These are phyloP conservation scores for Fusarium bactridioides DNA, from an alignment of 2,329 filamentous ascomycete species.

Conservation along the genomic window DNA sequence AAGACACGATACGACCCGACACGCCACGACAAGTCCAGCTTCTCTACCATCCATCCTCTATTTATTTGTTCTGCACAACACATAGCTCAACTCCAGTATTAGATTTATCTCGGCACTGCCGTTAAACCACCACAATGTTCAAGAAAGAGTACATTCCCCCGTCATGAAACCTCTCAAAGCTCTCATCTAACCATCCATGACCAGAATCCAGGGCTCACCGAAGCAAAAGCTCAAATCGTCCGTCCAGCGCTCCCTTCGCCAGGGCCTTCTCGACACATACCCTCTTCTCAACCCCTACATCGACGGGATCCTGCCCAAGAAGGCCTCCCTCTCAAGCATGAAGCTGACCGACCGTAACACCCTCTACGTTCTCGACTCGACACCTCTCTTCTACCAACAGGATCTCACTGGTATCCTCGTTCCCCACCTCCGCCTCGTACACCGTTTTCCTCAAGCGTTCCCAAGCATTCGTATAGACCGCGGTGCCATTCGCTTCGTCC, in stretches of 20 bases:
- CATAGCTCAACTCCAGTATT: not conserved
- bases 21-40: not conserved
- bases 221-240: slow-evolving; percentile 99
- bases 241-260: slow-evolving; percentile 85
- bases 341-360: slow-evolving; percentile 92
- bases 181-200: slow-evolving; percentile 30
- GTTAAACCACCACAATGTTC: slow-evolving; percentile 71
- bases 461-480: slow-evolving; percentile 89
- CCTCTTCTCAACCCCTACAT: slow-evolving; percentile 87
- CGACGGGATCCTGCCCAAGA: slow-evolving; percentile 95
- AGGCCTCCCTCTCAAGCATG: slow-evolving; percentile 86
- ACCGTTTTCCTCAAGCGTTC: slow-evolving; percentile 87
- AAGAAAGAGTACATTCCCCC: slow-evolving; percentile 80
- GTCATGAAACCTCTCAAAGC: not conserved
- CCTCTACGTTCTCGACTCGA: slow-evolving; percentile 82
- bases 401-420: slow-evolving; percentile 76
- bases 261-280: slow-evolving; percentile 83
- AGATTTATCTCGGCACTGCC: not conserved
- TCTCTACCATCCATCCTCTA: not conserved
- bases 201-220: slow-evolving; percentile 71
- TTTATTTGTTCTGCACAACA: not conserved
- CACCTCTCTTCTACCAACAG: slow-evolving; percentile 92
- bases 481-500: slow-evolving; percentile 95
- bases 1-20: slow-evolving; percentile 16
- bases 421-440: slow-evolving; percentile 88